A percentile compares a stretch with the other conserved stretches of the same genome.
phyloP scores from a whole-genome alignment of 305 asterid genomes.

The Plantago lanceolata region DNA sequence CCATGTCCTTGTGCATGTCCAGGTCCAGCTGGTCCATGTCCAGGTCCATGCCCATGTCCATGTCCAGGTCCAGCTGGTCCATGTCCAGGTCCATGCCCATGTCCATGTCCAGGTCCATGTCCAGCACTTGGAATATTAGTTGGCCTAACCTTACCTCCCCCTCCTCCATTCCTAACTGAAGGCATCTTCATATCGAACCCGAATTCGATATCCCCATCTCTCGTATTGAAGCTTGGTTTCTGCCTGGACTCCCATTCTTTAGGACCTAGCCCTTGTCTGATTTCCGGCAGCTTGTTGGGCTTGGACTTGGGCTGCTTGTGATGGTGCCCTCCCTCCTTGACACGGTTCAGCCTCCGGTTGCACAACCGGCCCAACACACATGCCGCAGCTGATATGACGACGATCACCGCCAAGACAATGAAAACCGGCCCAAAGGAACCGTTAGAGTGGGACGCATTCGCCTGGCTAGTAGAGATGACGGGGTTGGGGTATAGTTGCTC shows the following conservation, averaged over 20 bases:
- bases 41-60: too few relatives aligned
- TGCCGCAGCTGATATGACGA: constrained; percentile 54
- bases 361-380: constrained; percentile 59
- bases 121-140: constrained; percentile 5
- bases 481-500: constrained; percentile 44
- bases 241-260: constrained; percentile 41
- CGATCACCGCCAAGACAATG: constrained; percentile 51
- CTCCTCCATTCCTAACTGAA: constrained; percentile 8
- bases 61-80: neutral
- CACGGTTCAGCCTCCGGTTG: constrained; percentile 30
- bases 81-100: neutral
- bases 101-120: neutral
- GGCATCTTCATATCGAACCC: constrained; percentile 48
- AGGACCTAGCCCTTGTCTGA: constrained; percentile 11
- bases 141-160: constrained; percentile 13
- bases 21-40: neutral
- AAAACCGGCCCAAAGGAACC: constrained; percentile 85
- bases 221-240: constrained; percentile 32
- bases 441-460: constrained; percentile 36
- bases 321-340: constrained; percentile 31
- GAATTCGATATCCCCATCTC: constrained; percentile 59
- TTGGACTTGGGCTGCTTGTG: constrained; percentile 21
- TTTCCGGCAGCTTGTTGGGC: constrained; percentile 25
- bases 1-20: too few relatives aligned
- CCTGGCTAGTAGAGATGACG: constrained; percentile 17